Conservation (phyloP, 2,329 filamentous ascomycete genomes). For the Sporothrix brasiliensis region DNA sequence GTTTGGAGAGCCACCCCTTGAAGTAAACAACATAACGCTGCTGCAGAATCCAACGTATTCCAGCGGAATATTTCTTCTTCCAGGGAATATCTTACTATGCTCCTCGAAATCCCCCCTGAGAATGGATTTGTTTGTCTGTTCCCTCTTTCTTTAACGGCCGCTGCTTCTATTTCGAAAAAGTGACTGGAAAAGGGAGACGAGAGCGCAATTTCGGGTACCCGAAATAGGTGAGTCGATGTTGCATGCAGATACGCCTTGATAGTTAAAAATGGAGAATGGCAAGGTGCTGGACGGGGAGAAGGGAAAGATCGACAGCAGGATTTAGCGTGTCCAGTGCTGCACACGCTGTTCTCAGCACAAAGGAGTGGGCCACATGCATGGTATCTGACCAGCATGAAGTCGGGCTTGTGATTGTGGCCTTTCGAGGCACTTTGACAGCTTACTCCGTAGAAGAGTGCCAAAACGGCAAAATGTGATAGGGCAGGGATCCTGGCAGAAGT, state of each 20-base stretch:
- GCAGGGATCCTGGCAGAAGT: conserved; percentile 24
- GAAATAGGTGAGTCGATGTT: conserved; percentile 25
- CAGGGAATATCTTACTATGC: neutral
- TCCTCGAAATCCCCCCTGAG: neutral
- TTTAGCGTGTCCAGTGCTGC: conserved; percentile 36
- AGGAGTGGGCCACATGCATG: neutral
- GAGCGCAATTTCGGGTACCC: conserved; percentile 21
- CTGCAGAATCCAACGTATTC: neutral
- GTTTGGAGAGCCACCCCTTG: neutral
- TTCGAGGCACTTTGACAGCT: too few species aligned
- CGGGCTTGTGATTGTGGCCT: neutral
- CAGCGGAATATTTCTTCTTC: neutral
- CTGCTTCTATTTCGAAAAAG: neutral
- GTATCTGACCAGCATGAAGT: too few species aligned
- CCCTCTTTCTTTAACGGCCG: neutral
- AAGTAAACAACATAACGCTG: neutral
- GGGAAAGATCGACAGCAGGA: conserved; percentile 25
- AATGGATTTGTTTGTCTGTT: neutral
- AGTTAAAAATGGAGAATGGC: conserved; percentile 16
- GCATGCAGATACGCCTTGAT: conserved; percentile 19
- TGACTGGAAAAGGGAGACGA: neutral
- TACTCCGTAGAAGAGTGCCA: neutral
- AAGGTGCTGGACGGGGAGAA: conserved; percentile 15
- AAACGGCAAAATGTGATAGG: conserved; percentile 14
- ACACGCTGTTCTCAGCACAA: conserved; percentile 5